Evolutionary conservation across 495 filamentous ascomycete species (phyloP).

Genomic region (Astrothelium macrocarpum): DNA sequence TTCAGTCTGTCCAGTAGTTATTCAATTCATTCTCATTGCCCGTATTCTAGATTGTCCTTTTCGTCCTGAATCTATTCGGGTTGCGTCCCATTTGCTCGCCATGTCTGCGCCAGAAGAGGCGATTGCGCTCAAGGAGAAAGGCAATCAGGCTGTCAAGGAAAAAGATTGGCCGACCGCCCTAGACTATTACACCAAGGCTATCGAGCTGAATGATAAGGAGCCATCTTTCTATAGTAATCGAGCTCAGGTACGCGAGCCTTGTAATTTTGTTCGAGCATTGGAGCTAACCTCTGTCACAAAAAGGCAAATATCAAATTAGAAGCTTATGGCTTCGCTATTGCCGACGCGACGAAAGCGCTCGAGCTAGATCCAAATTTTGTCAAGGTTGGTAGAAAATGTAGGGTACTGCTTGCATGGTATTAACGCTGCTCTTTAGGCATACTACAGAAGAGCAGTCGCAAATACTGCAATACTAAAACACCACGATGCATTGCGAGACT

Average conservation of each 20-base stretch:
- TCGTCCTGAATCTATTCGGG: neutral
- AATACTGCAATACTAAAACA: slow-evolving; percentile 83
- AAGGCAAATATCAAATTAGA: slow-evolving; percentile 93
- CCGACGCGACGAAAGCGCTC: slow-evolving; percentile 88
- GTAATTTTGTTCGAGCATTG: slow-evolving; percentile 7
- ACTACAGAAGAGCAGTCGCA: slow-evolving; percentile 86
- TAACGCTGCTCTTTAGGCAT: slow-evolving; percentile 51
- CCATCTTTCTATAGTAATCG: slow-evolving; percentile 88
- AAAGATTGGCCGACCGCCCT: slow-evolving; percentile 84
- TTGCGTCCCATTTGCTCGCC: neutral
- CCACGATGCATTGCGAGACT: slow-evolving; percentile 80
- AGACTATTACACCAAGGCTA: slow-evolving; percentile 81
- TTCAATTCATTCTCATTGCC: neutral
- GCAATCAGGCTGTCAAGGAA: slow-evolving; percentile 81
- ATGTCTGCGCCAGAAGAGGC: slow-evolving; percentile 56
- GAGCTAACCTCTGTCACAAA: slow-evolving; percentile 7
- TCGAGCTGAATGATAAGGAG: slow-evolving; percentile 73
- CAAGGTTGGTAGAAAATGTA: slow-evolving; percentile 48
- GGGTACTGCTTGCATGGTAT: neutral
- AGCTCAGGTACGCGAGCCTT: slow-evolving; percentile 60
- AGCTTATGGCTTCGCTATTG: slow-evolving; percentile 82
- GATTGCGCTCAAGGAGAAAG: slow-evolving; percentile 76
- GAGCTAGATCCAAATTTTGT: slow-evolving; percentile 80
- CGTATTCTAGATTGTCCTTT: neutral
- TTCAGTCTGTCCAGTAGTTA: neutral